A percentile compares a stretch with the other conserved stretches of the same genome.
Conservation (phyloP, 495 filamentous ascomycete genomes). For the Aspergillus asperescens region DNA sequence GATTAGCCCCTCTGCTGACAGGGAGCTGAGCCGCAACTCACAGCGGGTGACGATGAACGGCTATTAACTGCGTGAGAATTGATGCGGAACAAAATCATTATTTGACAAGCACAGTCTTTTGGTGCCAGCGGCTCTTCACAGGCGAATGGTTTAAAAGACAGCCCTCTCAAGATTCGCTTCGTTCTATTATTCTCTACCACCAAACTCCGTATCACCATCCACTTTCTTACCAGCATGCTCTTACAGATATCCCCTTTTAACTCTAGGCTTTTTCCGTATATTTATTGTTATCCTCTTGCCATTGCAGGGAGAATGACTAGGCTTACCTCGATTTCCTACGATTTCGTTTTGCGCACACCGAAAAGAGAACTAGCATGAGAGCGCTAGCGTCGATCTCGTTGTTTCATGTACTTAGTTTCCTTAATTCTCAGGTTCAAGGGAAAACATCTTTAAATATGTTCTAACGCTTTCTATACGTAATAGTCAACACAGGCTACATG, state of each 20-base stretch:
- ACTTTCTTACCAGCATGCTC: slow-evolving; percentile 34
- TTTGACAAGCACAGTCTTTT: slow-evolving; percentile 13
- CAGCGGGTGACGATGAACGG: slow-evolving; percentile 98
- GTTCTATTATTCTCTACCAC: slow-evolving; percentile 16
- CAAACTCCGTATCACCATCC: slow-evolving; percentile 16
- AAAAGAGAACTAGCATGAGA: slow-evolving; percentile 31
- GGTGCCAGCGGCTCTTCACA: slow-evolving; percentile 8
- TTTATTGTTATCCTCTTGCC: slow-evolving; percentile 24
- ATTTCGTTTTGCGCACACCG: slow-evolving; percentile 24
- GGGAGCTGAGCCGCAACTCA: slow-evolving; percentile 92
- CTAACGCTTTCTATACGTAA: background rate
- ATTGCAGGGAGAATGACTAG: slow-evolving; percentile 14
- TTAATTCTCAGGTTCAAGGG: slow-evolving; percentile 33
- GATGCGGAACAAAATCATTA: slow-evolving; percentile 11
- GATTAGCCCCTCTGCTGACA: slow-evolving; percentile 88
- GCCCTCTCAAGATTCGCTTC: slow-evolving; percentile 11
- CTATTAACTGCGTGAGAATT: slow-evolving; percentile 54
- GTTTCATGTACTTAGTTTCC: slow-evolving; percentile 42
- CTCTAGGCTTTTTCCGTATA: slow-evolving; percentile 29
- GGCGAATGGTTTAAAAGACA: slow-evolving; percentile 8
- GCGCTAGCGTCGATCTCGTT: slow-evolving; percentile 26
- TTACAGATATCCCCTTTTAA: slow-evolving; percentile 47
- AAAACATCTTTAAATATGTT: slow-evolving; percentile 9
- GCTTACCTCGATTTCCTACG: slow-evolving; percentile 26
- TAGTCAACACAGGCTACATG: background rate